These are phyloP conservation scores for Lignosus rhinocerotis DNA, from an alignment of 1,284 basidiomycete genomes.

Conservation along the genomic window DNA sequence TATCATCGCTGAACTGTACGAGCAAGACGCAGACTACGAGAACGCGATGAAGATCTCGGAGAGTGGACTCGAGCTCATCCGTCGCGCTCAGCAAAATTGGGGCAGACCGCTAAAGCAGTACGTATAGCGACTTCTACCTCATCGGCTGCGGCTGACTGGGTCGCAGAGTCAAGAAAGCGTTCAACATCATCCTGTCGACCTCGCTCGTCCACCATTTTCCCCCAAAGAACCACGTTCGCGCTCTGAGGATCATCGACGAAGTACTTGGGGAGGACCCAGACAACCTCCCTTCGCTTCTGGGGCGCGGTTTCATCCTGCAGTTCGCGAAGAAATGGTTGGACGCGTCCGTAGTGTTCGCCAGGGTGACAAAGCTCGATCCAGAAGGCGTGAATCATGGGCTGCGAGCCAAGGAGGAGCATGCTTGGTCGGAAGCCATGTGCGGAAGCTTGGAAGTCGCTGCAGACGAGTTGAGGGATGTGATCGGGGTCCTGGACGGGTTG, in stretches of 20 bases:
- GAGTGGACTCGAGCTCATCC: constrained; percentile 63
- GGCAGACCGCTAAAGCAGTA: constrained; percentile 59
- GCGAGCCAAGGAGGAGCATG: constrained; percentile 79
- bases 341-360: constrained; percentile 64
- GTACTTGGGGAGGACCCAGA: constrained; percentile 64
- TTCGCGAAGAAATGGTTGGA: constrained; percentile 67
- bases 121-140: constrained; percentile 21
- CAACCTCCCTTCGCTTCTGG: constrained; percentile 72
- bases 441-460: constrained; percentile 55
- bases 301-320: constrained; percentile 76
- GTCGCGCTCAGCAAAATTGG: constrained; percentile 56
- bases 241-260: constrained; percentile 71
- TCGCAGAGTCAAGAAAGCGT: constrained; percentile 55
- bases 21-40: constrained; percentile 76
- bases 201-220: constrained; percentile 86
- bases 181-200: constrained; percentile 67
- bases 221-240: constrained; percentile 87
- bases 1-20: constrained; percentile 73
- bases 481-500: constrained; percentile 54
- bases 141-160: neutral
- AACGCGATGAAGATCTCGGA: constrained; percentile 75
- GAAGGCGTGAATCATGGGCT: constrained; percentile 52
- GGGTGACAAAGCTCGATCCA: constrained; percentile 47
- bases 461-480: constrained; percentile 58
- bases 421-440: constrained; percentile 81